phyloP scores from a whole-genome alignment of 1,284 basidiomycete species.

The Wallemia ichthyophaga region DNA sequence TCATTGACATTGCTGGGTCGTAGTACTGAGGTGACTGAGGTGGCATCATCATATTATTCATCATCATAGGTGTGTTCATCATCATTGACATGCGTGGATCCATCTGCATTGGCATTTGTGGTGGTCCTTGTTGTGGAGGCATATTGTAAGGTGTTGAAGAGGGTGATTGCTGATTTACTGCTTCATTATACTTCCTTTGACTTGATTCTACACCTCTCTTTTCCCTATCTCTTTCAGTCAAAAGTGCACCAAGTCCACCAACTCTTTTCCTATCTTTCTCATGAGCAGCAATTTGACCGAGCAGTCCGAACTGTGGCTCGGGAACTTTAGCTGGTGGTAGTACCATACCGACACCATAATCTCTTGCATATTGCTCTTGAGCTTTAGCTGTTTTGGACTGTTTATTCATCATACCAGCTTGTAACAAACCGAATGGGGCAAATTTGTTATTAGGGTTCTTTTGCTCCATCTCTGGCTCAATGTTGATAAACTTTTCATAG shows the following conservation, averaged over 20 bases:
- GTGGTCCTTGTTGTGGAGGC: background rate
- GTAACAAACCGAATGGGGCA: constrained; percentile 71
- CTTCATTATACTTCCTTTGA: background rate
- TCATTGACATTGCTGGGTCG: background rate
- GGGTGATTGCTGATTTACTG: background rate
- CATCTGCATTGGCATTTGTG: background rate
- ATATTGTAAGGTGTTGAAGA: background rate
- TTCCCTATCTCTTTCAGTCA: constrained; percentile 84
- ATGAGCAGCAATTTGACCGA: constrained; percentile 82
- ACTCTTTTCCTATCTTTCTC: constrained; percentile 79
- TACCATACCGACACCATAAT: constrained; percentile 61
- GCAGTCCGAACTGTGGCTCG: constrained; percentile 73
- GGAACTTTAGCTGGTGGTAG: constrained; percentile 82
- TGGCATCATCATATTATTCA: background rate
- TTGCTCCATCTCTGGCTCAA: constrained; percentile 37
- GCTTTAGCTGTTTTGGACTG: constrained; percentile 78
- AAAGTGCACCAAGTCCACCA: constrained; percentile 68
- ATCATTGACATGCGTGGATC: background rate
- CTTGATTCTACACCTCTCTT: constrained; percentile 22
- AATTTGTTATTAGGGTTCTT: constrained; percentile 57
- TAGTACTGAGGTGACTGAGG: background rate
- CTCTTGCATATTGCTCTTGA: constrained; percentile 72
- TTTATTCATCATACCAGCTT: constrained; percentile 79
- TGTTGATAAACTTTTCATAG: constrained; percentile 33
- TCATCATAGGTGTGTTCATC: background rate